Base-by-base conservation (phyloP, 2,329 filamentous ascomycete genomes). In the Zalaria sp. region DNA sequence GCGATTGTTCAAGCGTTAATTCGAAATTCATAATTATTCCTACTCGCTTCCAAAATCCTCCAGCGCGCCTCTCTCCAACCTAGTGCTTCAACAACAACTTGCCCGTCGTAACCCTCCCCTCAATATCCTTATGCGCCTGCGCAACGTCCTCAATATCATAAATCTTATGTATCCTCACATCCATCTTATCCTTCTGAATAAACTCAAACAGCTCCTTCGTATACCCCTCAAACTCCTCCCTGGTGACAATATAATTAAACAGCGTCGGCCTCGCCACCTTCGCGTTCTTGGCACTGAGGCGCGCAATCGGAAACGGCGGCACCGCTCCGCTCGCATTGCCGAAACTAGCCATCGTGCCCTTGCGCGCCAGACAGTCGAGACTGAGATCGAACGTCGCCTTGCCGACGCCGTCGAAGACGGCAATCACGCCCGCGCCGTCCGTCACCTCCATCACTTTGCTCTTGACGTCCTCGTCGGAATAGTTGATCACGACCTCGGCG, bases 371-470 rank as follows among this genome's bases (percentile, higher is more conserved):
- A 51, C 77, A 73, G 49, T 87, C 76, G 48, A 94, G 58, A 53
- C 80, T 81, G 18, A 75, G 69, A 51, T 94, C 84, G 63, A 91
- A 93, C 0, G 88, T 94, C 38, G 72, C 71, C 65, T 85, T 85
- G 8, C 87, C 88, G 3, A 94, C 84, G 4, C 83, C 83, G 57
- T 94, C 87, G 57, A 86, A 93, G 27, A 93, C 81, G 6, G 80
- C 85, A 48, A 77, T 73, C 2, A 81, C 79, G 5, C 88, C 88
- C 45, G 77, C 65, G 0, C 81, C 81, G 2, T 68, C 73, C 0
- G 86, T 94, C 38, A 84, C 77, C 56, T 82, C 72, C 52, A 71
- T 66, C 4, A 85, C 78, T 56, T 73, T 68, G 32, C 59, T 61
- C 43, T 73, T 72, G 25, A 81, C 65, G 43, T 74, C 67, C 38